Evolutionary conservation across 2,329 filamentous ascomycete species (phyloP), one percentile per base, ranked within the genome.

Genomic region (Leptographium galeiforme): DNA sequence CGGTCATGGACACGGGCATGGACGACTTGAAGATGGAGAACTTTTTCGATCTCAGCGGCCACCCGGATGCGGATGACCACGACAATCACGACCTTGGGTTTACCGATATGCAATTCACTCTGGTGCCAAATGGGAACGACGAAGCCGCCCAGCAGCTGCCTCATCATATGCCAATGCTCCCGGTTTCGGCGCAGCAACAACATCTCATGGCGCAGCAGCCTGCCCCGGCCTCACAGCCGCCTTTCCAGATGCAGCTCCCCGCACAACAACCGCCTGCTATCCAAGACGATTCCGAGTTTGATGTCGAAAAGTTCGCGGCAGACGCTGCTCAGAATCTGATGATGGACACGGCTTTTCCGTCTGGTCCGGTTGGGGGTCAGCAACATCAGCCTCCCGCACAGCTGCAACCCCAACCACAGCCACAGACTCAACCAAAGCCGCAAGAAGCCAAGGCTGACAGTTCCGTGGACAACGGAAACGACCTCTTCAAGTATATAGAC

Each of bases 41-140:
- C 54, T 43, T 58, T 16, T 57, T 59, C 14, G 47, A 53, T 34
- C 48, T 59, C 18, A 51, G 47, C 1, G 51, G 57, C 10, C 54
- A 57, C 3, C 48, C 59, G 1, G 45, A 34, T 3, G 33, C 41
- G 14, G 52, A 44, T 13, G 56, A 57, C n/a, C 49, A 49, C 7
- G 46, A 57, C 38, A 56, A 66, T 48, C 62, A 69, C n/a, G 70
- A 72, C 51, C 67, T 73, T 8, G 72, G 72, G 56, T 80, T 79
- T 58, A 79, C 77, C 14, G 69, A 79, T 57, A 79, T 79, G 74
- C 70, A 75, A 39, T 80, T 80, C 57, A 72, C 74, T 0, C 66
- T 79, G 6, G 76, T 73, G 2, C 72, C 75, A 0, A 57, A 69
- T 11, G 44, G 44, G n/a, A 19, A 34, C n/a, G 55, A 57, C 7